phyloP scores from a whole-genome alignment of 2,329 filamentous ascomycete genomes.

The Diaporthe amygdali region DNA sequence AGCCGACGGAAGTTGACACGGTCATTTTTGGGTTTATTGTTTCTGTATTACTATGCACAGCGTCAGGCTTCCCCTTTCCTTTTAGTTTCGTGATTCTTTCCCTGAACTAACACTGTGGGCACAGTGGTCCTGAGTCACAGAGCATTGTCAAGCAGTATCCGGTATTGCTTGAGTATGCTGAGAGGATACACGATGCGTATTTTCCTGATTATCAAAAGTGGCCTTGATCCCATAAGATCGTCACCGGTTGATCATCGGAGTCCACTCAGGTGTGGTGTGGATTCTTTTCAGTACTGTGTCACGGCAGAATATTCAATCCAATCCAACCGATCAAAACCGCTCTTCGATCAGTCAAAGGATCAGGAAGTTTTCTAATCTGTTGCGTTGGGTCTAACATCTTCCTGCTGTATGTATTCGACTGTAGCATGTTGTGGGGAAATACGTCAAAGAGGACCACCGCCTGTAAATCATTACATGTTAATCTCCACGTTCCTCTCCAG shows the following conservation, averaged over 20 bases:
- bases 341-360: neutral
- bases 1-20: slow-evolving; percentile 63
- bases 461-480: too few relatives aligned
- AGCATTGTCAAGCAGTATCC: slow-evolving; percentile 52
- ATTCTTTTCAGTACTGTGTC: neutral
- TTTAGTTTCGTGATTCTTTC: neutral
- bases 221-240: slow-evolving; percentile 20
- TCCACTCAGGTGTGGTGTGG: too few relatives aligned
- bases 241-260: neutral
- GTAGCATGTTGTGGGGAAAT: too few relatives aligned
- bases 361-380: too few relatives aligned
- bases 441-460: too few relatives aligned
- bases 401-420: too few relatives aligned
- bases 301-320: too few relatives aligned
- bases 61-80: slow-evolving; percentile 48
- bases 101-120: slow-evolving; percentile 18
- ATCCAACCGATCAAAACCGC: too few relatives aligned
- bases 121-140: slow-evolving; percentile 52
- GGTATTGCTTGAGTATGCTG: slow-evolving; percentile 58
- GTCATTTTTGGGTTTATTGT: slow-evolving; percentile 62
- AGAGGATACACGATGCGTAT: slow-evolving; percentile 58
- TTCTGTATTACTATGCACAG: slow-evolving; percentile 54
- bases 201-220: slow-evolving; percentile 62
- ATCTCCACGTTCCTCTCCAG: too few relatives aligned
- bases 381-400: too few relatives aligned